Evolutionary conservation across 2,329 filamentous ascomycete genomes (phyloP).

Genomic region (Celoporthe dispersa): DNA sequence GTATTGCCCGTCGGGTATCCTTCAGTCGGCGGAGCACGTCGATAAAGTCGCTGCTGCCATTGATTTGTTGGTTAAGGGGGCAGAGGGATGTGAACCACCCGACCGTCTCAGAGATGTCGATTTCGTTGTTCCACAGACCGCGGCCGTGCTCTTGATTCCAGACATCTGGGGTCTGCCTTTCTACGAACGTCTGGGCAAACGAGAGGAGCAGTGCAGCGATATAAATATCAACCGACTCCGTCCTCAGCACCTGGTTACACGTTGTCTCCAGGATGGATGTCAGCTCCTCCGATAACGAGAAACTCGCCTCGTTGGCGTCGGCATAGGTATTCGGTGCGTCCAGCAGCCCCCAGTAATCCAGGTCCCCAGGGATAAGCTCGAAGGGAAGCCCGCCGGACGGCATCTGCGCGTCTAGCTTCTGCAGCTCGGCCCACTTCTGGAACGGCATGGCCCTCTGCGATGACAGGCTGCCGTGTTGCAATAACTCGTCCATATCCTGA

Average conservation of each 20-base stretch:
- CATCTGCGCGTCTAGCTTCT: conserved; percentile 37
- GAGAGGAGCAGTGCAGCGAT: conserved; percentile 59
- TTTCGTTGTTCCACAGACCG: conserved; percentile 46
- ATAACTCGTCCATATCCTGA: conserved; percentile 54
- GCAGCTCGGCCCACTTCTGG: conserved; percentile 53
- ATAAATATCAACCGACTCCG: conserved; percentile 58
- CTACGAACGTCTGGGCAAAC: conserved; percentile 59
- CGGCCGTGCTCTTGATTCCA: conserved; percentile 60
- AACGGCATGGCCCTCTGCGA: conserved; percentile 53
- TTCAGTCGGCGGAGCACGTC: conserved; percentile 58
- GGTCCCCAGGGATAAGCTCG: conserved; percentile 44
- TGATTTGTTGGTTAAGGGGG: conserved; percentile 51
- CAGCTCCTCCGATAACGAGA: conserved; percentile 48
- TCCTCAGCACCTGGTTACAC: conserved; percentile 52
- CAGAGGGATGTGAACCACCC: conserved; percentile 65
- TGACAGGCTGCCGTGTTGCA: conserved; percentile 48
- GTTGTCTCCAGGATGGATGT: conserved; percentile 48
- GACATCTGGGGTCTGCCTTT: conserved; percentile 54
- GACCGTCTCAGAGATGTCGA: conserved; percentile 60
- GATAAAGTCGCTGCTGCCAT: conserved; percentile 53
- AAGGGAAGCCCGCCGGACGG: conserved; percentile 42
- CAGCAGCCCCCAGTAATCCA: conserved; percentile 53
- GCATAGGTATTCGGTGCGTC: conserved; percentile 50
- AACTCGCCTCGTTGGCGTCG: conserved; percentile 47
- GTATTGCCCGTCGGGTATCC: conserved; percentile 49